Conservation (phyloP, 2,329 filamentous ascomycete species). For the Coniochaeta hoffmannii region DNA sequence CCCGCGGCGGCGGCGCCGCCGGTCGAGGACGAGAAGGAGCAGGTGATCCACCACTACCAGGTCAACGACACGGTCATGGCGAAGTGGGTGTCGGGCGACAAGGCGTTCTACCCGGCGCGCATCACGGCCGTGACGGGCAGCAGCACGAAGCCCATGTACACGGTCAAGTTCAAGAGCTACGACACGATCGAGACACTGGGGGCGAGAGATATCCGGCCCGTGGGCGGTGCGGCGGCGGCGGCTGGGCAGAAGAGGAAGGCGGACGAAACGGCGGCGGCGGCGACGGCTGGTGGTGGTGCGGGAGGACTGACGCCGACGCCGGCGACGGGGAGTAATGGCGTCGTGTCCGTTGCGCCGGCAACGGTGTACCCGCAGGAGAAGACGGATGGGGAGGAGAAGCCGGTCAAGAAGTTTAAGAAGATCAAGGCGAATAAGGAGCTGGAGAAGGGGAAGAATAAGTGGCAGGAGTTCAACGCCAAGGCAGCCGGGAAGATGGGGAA, state of each 20-base stretch:
- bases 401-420: slow-evolving; percentile 75
- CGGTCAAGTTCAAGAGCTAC: slow-evolving; percentile 92
- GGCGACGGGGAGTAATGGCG: slow-evolving; percentile 23
- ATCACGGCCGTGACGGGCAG: slow-evolving; percentile 94
- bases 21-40: slow-evolving; percentile 44
- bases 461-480: slow-evolving; percentile 87
- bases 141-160: slow-evolving; percentile 82
- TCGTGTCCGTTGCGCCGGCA: slow-evolving; percentile 49
- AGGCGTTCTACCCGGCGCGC: slow-evolving; percentile 81
- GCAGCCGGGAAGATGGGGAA: slow-evolving; percentile 45
- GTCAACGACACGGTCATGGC: slow-evolving; percentile 88
- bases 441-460: slow-evolving; percentile 85
- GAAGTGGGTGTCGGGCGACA: slow-evolving; percentile 86
- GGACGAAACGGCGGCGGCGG: slow-evolving; percentile 7
- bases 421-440: slow-evolving; percentile 87
- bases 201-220: slow-evolving; percentile 74
- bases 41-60: slow-evolving; percentile 55
- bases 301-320: slow-evolving; percentile 15
- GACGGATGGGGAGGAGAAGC: slow-evolving; percentile 63
- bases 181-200: slow-evolving; percentile 74
- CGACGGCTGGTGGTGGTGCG: slow-evolving; percentile 20
- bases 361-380: slow-evolving; percentile 47
- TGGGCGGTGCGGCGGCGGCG: slow-evolving; percentile 28
- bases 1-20: slow-evolving; percentile 24
- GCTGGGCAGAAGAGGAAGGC: slow-evolving; percentile 43